phyloP scores from a whole-genome alignment of 2,329 filamentous ascomycete species.

The Aspergillus persii region DNA sequence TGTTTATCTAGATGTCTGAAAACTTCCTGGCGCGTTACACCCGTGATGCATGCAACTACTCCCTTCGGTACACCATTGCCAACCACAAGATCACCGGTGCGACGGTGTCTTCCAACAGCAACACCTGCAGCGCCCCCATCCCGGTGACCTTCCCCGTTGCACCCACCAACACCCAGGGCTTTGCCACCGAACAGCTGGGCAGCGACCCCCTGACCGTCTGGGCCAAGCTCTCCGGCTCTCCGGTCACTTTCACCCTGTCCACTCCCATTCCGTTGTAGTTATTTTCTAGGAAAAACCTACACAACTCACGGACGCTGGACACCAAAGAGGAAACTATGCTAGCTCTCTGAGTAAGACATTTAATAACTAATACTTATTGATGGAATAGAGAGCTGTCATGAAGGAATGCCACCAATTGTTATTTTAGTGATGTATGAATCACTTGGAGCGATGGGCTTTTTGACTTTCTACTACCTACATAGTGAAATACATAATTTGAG shows the following conservation, averaged over 20 bases:
- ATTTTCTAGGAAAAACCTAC: neutral
- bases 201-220: constrained; percentile 53
- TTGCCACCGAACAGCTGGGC: constrained; percentile 54
- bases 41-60: constrained; percentile 54
- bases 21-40: constrained; percentile 54
- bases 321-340: neutral
- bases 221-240: constrained; percentile 46
- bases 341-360: neutral
- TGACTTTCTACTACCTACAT: neutral
- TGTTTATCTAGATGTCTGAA: constrained; percentile 38
- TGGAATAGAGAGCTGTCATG: neutral
- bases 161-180: constrained; percentile 44
- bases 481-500: neutral
- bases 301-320: neutral
- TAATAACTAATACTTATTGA: constrained; percentile 4
- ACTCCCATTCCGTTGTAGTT: constrained; percentile 34
- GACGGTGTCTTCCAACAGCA: constrained; percentile 49
- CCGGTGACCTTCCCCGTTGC: constrained; percentile 55
- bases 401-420: neutral
- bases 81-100: constrained; percentile 50
- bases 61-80: constrained; percentile 47
- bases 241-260: constrained; percentile 47
- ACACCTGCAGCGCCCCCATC: constrained; percentile 52
- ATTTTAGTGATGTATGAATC: neutral
- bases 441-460: neutral